phyloP scores from a whole-genome alignment of 495 filamentous ascomycete species.

The Penicillium steckii region DNA sequence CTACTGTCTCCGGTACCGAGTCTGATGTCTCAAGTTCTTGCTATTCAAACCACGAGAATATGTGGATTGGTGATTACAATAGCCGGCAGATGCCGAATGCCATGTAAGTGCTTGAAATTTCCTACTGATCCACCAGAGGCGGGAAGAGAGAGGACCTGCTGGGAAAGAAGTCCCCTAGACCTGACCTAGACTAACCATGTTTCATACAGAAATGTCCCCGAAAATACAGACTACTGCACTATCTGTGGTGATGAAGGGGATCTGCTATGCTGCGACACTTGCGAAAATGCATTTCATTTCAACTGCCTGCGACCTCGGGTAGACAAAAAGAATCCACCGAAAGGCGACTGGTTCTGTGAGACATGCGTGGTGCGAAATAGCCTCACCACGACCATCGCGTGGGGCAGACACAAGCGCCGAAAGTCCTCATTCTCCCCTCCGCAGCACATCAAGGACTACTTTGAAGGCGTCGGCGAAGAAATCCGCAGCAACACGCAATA shows the following conservation, averaged over 20 bases:
- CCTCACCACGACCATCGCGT: conserved; percentile 58
- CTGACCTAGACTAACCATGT: conserved; percentile 9
- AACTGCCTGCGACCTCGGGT: conserved; percentile 79
- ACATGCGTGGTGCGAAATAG: conserved; percentile 58
- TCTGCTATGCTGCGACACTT: conserved; percentile 90
- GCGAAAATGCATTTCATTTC: conserved; percentile 83
- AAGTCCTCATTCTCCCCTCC: conserved; percentile 75
- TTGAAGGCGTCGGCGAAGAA: conserved; percentile 18
- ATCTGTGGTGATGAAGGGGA: conserved; percentile 79
- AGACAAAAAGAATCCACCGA: conserved; percentile 57
- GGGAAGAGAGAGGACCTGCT: no score
- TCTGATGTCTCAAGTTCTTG: conserved; percentile 16
- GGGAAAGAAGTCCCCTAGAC: no score
- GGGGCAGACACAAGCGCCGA: conserved; percentile 57
- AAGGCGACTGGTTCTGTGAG: conserved; percentile 83
- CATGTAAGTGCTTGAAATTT: conserved; percentile 15
- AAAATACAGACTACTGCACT: conserved; percentile 86
- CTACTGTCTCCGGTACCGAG: conserved; percentile 10
- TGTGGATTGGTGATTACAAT: conserved; percentile 9
- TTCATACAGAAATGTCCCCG: conserved; percentile 34
- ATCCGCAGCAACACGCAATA: conserved; percentile 5
- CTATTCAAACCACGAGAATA: conserved; percentile 13
- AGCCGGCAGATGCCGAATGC: conserved; percentile 18
- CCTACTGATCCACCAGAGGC: neutral
- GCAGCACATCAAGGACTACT: conserved; percentile 58